Evolutionary conservation across 1,284 basidiomycete species (phyloP).

Genomic region (Cryptococcus floricola): DNA sequence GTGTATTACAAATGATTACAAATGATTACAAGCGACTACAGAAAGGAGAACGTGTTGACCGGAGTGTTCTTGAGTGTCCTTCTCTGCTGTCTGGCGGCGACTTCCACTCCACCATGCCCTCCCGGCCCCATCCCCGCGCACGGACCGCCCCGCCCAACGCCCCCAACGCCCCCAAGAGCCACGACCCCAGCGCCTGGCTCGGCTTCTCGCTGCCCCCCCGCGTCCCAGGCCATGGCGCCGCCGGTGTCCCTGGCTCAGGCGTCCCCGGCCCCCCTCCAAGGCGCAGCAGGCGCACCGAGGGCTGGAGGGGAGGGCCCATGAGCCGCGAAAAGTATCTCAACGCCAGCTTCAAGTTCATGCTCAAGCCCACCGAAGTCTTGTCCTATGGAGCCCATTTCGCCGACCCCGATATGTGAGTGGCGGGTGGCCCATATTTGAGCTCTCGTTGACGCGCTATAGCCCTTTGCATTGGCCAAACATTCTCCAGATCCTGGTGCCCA

Average conservation of each 20-base stretch:
- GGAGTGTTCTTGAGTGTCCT: too few species aligned
- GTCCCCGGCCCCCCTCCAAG: conserved; percentile 57
- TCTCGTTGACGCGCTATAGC: conserved; percentile 49
- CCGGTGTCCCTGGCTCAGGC: conserved; percentile 39
- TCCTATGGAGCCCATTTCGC: conserved; percentile 87
- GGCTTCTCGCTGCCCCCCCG: conserved; percentile 78
- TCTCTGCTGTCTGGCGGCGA: too few species aligned
- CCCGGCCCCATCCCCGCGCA: not conserved
- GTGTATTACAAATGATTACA: too few species aligned
- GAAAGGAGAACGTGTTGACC: too few species aligned
- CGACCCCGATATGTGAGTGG: conserved; percentile 82
- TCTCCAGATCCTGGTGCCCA: conserved; percentile 87
- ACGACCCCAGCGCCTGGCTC: conserved; percentile 52
- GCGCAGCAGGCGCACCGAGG: conserved; percentile 59
- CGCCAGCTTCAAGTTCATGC: conserved; percentile 87
- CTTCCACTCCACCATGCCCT: not conserved
- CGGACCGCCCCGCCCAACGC: conserved; percentile 22
- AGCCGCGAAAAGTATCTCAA: conserved; percentile 90
- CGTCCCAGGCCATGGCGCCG: conserved; percentile 53
- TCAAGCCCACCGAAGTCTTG: conserved; percentile 77
- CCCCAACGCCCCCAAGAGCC: conserved; percentile 27
- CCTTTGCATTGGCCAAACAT: conserved; percentile 97
- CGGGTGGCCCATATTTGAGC: not conserved
- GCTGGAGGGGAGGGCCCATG: conserved; percentile 57
- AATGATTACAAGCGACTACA: too few species aligned